Evolutionary conservation across 192 early-diverging fungal genomes (phyloP).

Genomic region (Dispira parvispora): DNA sequence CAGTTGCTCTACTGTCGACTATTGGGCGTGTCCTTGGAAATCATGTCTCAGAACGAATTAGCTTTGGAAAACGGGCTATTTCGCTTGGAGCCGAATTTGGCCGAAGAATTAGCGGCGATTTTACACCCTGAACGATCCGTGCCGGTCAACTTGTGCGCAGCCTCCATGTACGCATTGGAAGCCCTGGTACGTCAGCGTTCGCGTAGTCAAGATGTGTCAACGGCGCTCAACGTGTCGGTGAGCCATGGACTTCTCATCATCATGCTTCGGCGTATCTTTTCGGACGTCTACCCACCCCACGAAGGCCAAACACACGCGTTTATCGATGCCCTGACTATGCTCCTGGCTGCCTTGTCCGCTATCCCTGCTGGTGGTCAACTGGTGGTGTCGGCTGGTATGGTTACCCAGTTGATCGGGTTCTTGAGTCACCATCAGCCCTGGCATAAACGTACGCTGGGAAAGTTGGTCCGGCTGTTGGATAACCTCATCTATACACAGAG

Average conservation of each 20-base stretch:
- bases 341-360: conserved; percentile 59
- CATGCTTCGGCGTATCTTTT: conserved; percentile 55
- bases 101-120: conserved; percentile 56
- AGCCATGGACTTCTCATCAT: conserved; percentile 85
- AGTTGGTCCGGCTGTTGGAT: conserved; percentile 64
- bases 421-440: conserved; percentile 39
- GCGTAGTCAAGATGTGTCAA: conserved; percentile 60
- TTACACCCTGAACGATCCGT: conserved; percentile 52
- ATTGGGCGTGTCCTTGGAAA: conserved; percentile 59
- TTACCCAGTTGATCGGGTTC: conserved; percentile 56
- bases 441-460: conserved; percentile 46
- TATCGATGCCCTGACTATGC: conserved; percentile 65
- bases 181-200: conserved; percentile 61
- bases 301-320: conserved; percentile 40
- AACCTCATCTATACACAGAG: conserved; percentile 60
- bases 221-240: conserved; percentile 77
- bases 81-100: conserved; percentile 77
- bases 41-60: conserved; percentile 32
- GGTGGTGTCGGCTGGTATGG: conserved; percentile 80
- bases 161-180: conserved; percentile 67
- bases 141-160: conserved; percentile 55
- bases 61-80: conserved; percentile 54
- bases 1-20: conserved; percentile 56
- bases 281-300: conserved; percentile 24
- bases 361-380: conserved; percentile 74